Evolutionary conservation across 371 early-diverging fungal genomes (phyloP).

Genomic region (Circinella umbellata): DNA sequence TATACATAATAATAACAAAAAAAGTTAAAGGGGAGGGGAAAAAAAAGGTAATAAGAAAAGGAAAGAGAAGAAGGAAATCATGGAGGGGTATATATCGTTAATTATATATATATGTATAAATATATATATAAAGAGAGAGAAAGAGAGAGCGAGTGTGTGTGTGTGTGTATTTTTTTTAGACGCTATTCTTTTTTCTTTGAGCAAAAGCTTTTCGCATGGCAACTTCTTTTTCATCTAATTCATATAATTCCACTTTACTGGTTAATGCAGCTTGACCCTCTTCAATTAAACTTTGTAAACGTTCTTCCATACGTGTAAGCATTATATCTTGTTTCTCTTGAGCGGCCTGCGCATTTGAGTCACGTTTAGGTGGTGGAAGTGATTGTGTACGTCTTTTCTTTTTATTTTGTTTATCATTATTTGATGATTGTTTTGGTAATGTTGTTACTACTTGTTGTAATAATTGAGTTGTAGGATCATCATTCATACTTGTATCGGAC

Average conservation of each 20-base stretch:
- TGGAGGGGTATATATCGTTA: slow-evolving; percentile 1
- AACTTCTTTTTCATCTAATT: slow-evolving; percentile 33
- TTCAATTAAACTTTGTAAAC: slow-evolving; percentile 38
- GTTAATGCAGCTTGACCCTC: slow-evolving; percentile 48
- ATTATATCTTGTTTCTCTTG: slow-evolving; percentile 31
- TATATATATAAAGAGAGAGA: slow-evolving; percentile 7
- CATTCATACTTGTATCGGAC: no score
- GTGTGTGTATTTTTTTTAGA: not conserved
- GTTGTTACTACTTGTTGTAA: not conserved
- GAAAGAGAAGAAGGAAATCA: not conserved
- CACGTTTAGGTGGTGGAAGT: not conserved
- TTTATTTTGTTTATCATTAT: not conserved
- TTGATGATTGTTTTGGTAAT: not conserved
- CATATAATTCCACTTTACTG: slow-evolving; percentile 25
- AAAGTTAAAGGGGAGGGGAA: not conserved
- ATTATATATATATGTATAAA: not conserved
- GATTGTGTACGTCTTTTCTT: slow-evolving; percentile 11
- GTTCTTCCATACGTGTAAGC: slow-evolving; percentile 39
- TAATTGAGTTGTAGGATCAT: not conserved
- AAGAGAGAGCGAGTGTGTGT: not conserved
- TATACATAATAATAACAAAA: not conserved
- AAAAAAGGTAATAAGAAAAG: not conserved
- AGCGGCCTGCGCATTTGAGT: slow-evolving; percentile 13
- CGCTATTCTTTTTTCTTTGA: slow-evolving; percentile 13
- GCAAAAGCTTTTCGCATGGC: slow-evolving; percentile 30